Evolutionary conservation across 768 basidiomycete genomes (phyloP), one percentile per base, ranked within the genome.

Genomic region (Auricularia cornea): DNA sequence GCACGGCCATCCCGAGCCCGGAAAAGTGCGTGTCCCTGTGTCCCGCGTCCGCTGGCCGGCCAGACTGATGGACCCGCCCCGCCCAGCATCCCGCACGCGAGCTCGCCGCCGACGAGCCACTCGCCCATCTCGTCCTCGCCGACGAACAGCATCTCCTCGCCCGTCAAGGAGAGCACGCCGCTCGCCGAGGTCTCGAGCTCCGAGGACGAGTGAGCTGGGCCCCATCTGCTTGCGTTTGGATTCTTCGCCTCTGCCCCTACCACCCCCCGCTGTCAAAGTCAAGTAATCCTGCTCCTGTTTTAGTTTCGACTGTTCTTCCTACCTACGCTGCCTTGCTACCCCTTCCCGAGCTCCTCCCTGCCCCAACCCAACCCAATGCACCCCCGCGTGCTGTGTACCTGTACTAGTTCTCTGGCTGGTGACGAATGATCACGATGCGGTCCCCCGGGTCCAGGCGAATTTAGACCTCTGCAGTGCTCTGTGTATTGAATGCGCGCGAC

Each of bases 1-100:
- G 97, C 31, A 98, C 95, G 10, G 92, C 94, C 38, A 98, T 98
- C 68, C 96, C 97, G n/a, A 94, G 91, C 75, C 95, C 97, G 31
- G 92, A 98, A 77, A 92, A 92, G 94, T 96, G 72, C 66, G 91
- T 79, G 65, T 61, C 64, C 62, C 59, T 48, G 62, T n/a, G n/a
- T n/a, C n/a, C n/a, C n/a, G n/a, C n/a, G n/a, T n/a, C n/a, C n/a
- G 51, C 61, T 59, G 56, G 62, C 59, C 20, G 61, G 30, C 40
- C 35, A 62, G 62, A 29, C 16, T 20, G 23, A 38, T 60, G 63
- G 54, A 59, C 63, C 31, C 41, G 59, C 48, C 62, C 20, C 31
- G 38, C 20, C n/a, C 71, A 95, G 93, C 72, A 94, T 96, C 70
- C 93, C 93, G 12, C 93, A 96, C 76, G 92, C 92, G 57, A 89